These are phyloP conservation scores for Skeletonema menzelii DNA, from an alignment of 108 stramenopile species.

Conservation along the genomic window DNA sequence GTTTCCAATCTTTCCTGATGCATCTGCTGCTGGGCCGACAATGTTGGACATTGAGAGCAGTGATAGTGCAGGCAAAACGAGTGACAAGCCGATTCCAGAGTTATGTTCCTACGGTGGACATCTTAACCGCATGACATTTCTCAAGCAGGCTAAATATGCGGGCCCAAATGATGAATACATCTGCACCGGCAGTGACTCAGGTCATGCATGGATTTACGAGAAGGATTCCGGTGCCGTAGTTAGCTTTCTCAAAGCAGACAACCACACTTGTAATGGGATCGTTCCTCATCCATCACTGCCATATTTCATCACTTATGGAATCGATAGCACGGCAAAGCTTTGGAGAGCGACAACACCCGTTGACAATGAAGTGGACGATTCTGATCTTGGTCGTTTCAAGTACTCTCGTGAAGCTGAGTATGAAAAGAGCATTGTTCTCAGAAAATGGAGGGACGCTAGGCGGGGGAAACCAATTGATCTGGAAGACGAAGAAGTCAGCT, in stretches of 20 bases:
- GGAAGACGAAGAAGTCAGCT: slow-evolving; percentile 25
- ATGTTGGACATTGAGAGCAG: slow-evolving; percentile 38
- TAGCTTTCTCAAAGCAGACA: slow-evolving; percentile 73
- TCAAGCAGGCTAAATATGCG: slow-evolving; percentile 81
- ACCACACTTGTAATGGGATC: slow-evolving; percentile 81
- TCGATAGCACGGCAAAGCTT: slow-evolving; percentile 84
- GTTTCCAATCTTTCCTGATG: slow-evolving; percentile 68
- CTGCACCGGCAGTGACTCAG: slow-evolving; percentile 82
- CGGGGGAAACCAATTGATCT: slow-evolving; percentile 31
- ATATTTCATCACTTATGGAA: slow-evolving; percentile 80
- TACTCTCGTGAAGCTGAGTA: slow-evolving; percentile 42
- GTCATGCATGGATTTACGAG: slow-evolving; percentile 79
- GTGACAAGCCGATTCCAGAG: slow-evolving; percentile 39
- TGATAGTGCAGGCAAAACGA: not conserved
- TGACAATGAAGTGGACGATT: slow-evolving; percentile 69
- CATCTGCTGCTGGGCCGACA: slow-evolving; percentile 46
- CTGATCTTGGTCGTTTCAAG: slow-evolving; percentile 43
- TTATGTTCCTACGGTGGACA: slow-evolving; percentile 73
- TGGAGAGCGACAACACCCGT: slow-evolving; percentile 83
- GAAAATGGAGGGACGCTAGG: slow-evolving; percentile 43
- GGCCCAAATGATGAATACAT: slow-evolving; percentile 85
- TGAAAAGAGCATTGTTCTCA: slow-evolving; percentile 55
- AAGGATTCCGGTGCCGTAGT: slow-evolving; percentile 65
- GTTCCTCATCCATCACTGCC: slow-evolving; percentile 78
- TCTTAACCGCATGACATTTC: slow-evolving; percentile 78